Base-by-base conservation (phyloP, 78 protist species). In the Tieghemostelium lacteum region DNA sequence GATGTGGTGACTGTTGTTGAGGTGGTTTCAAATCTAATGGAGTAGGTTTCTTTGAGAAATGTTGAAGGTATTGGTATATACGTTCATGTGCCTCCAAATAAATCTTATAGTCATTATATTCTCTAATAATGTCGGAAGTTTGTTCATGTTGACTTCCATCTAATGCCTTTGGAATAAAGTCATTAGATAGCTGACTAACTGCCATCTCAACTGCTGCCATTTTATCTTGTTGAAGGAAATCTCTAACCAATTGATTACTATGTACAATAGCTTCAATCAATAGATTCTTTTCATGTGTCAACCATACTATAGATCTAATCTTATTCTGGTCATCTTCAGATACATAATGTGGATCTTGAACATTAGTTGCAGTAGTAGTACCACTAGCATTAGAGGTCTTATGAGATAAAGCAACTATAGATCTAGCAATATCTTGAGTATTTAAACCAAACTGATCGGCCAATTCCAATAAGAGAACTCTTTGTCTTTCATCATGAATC, bases 381-480 rank as follows among this genome's bases (percentile, higher is more conserved):
- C 26, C 58, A 40, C 49, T 52, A 58, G 58, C 10, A 29, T 50
- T 45, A 45, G n/a, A 6, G 10, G 52, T 45, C 6, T 10, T 10
- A 45, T 14, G 6, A 20, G 22, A 55, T 55, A 19, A 31, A 49
- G 61, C n/a, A 1, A 83, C 91, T 5, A 83, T 78, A 5, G 91
- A 55, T 42, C 69, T 34, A 17, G 91, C 75, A 60, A 83, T 83
- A 12, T 57, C 54, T 29, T 83, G 77, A 24, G 78, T 83, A 33
- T 83, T 73, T 64, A 83, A 69, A 29, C 63, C 63, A 24, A 37
- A 83, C 14, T 50, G 22, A n/a, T 83, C 91, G 2, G 91, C 91
- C 34, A 70, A 60, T 16, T 19, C 62, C 49, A 83, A 69, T 40
- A 66, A 70, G 37, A 39, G 58, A 34, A 58, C 71, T 39, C 77